Conservation (phyloP, 371 early-diverging fungal species). For the Mucor sp. region DNA sequence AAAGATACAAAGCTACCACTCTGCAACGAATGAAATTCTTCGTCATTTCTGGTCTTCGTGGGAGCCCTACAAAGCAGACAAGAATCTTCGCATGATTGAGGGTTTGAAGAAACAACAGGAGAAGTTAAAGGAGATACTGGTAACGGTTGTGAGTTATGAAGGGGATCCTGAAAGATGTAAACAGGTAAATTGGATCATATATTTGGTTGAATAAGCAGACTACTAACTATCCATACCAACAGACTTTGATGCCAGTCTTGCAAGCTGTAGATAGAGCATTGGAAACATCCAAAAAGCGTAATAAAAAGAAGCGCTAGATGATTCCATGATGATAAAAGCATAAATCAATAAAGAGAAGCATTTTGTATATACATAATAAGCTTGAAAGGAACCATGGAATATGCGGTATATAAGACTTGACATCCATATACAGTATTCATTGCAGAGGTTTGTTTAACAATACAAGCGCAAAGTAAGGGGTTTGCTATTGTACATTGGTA, state of each 20-base stretch:
- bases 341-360: background rate
- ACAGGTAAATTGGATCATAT: conserved; percentile 25
- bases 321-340: background rate
- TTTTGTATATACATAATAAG: background rate
- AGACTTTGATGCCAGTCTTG: conserved; percentile 55
- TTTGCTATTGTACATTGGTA: too few species aligned
- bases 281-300: conserved; percentile 55
- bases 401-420: too few species aligned
- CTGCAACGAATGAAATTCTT: conserved; percentile 65
- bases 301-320: conserved; percentile 37
- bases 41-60: conserved; percentile 67
- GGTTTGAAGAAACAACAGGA: conserved; percentile 52
- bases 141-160: conserved; percentile 29
- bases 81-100: conserved; percentile 59
- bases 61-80: conserved; percentile 52
- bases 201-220: background rate
- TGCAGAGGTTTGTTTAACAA: too few species aligned
- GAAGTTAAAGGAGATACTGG: conserved; percentile 48
- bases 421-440: too few species aligned
- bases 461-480: too few species aligned
- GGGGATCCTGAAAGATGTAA: conserved; percentile 40
- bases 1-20: conserved; percentile 55
- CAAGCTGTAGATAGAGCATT: conserved; percentile 53
- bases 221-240: background rate
- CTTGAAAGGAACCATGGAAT: background rate